Conservation (phyloP, 805 yeast species). For the Isabelozyma heimii region DNA sequence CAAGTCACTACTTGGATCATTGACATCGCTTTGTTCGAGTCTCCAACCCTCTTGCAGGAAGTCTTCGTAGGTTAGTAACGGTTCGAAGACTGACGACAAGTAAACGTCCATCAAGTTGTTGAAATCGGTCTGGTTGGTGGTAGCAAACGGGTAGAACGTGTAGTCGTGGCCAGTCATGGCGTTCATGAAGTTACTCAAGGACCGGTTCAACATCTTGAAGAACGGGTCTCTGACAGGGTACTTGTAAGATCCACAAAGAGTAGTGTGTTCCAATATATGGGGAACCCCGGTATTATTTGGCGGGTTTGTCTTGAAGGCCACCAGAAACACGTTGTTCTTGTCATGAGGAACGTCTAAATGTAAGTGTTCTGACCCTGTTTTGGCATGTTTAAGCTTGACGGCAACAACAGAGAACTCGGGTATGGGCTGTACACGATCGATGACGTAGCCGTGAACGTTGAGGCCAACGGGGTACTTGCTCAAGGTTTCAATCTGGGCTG, state of each 20-base stretch:
- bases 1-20: constrained; percentile 59
- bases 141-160: constrained; percentile 94
- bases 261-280: constrained; percentile 93
- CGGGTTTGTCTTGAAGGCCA: constrained; percentile 91
- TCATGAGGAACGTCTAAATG: constrained; percentile 83
- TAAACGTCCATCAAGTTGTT: constrained; percentile 83
- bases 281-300: constrained; percentile 96
- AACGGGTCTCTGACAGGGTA: constrained; percentile 97
- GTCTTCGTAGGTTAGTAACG: constrained; percentile 73
- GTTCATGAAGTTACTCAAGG: constrained; percentile 95
- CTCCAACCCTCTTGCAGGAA: constrained; percentile 98
- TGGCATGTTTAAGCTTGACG: constrained; percentile 62
- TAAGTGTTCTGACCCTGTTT: constrained; percentile 75
- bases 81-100: constrained; percentile 81
- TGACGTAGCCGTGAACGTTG: constrained; percentile 61
- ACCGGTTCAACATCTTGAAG: constrained; percentile 92
- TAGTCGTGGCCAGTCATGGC: constrained; percentile 99
- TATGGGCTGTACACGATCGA: constrained; percentile 62
- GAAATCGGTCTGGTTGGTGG: constrained; percentile 82
- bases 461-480: constrained; percentile 62
- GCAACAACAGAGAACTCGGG: constrained; percentile 85
- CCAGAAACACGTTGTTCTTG: constrained; percentile 80
- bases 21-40: constrained; percentile 65
- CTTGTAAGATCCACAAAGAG: constrained; percentile 87
- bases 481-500: constrained; percentile 1